Percentiles rank a stretch among this genome's conserved stretches.
Evolutionary conservation across 768 basidiomycete species (phyloP).

Genomic region (Boletellus emodensis): DNA sequence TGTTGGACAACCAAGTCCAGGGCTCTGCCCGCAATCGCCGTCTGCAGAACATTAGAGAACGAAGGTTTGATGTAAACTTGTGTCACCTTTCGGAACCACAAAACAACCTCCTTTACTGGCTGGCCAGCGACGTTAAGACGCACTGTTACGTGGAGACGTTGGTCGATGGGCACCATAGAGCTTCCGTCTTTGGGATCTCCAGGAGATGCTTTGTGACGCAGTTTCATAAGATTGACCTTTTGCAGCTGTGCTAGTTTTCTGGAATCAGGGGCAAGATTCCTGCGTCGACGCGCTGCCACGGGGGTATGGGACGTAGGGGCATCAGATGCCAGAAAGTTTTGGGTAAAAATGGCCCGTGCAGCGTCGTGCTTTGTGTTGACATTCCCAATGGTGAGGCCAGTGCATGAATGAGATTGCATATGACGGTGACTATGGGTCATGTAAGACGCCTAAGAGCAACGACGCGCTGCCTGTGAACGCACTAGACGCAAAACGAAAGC

Average conservation of each 20-base stretch:
- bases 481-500: conserved; percentile 64
- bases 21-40: conserved; percentile 53
- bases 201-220: conserved; percentile 66
- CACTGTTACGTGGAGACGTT: conserved; percentile 59
- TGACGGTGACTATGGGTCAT: conserved; percentile 56
- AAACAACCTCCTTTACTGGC: conserved; percentile 37
- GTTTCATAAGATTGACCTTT: conserved; percentile 65
- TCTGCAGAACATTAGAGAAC: conserved; percentile 34
- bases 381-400: conserved; percentile 15
- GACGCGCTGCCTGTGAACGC: conserved; percentile 17
- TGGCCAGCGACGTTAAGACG: conserved; percentile 23
- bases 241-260: conserved; percentile 50
- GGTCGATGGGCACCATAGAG: conserved; percentile 43
- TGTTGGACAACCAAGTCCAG: conserved; percentile 48
- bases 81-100: conserved; percentile 73
- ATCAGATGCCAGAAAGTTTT: conserved; percentile 40
- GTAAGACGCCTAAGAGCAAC: conserved; percentile 7
- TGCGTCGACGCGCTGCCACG: conserved; percentile 22
- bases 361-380: conserved; percentile 37
- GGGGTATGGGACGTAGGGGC: conserved; percentile 22
- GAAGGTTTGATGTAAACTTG: not conserved
- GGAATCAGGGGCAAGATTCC: conserved; percentile 44
- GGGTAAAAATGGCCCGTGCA: conserved; percentile 51
- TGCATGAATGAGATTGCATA: conserved; percentile 57
- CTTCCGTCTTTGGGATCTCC: conserved; percentile 55